Conservation (phyloP, 2,329 filamentous ascomycete genomes). For the Aspergillus cejpii region DNA sequence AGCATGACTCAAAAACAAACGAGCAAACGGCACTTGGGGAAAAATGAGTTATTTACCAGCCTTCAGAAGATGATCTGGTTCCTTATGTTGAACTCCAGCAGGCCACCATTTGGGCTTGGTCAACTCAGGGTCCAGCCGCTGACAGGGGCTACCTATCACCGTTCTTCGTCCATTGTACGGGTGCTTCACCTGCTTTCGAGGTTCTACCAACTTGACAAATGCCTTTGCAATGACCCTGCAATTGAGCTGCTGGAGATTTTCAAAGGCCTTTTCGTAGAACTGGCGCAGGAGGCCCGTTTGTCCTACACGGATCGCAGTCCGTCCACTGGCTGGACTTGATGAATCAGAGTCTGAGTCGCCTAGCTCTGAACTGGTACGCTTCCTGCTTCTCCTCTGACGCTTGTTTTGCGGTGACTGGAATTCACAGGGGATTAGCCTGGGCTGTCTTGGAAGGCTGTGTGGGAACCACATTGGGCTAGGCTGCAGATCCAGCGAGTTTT, state of each 20-base stretch:
- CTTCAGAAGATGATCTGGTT: constrained; percentile 43
- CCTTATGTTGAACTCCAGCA: constrained; percentile 36
- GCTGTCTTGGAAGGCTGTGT: constrained; percentile 12
- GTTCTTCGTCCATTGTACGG: constrained; percentile 40
- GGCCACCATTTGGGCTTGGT: constrained; percentile 41
- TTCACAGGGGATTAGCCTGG: constrained; percentile 29
- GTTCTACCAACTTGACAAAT: constrained; percentile 40
- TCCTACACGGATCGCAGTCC: constrained; percentile 25
- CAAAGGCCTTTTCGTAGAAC: constrained; percentile 38
- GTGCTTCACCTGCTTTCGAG: constrained; percentile 41
- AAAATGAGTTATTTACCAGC: constrained; percentile 24
- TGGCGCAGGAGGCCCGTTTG: constrained; percentile 22
- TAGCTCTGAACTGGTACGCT: constrained; percentile 12
- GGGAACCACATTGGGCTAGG: constrained; percentile 22
- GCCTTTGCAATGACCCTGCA: constrained; percentile 40
- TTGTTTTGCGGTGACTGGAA: constrained; percentile 26
- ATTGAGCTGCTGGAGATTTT: constrained; percentile 38
- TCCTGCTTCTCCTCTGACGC: constrained; percentile 21
- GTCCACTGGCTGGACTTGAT: constrained; percentile 16
- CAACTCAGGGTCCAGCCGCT: constrained; percentile 32
- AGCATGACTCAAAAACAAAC: not conserved
- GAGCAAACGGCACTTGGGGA: not conserved
- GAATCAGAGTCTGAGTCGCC: constrained; percentile 17
- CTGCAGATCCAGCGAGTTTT: constrained; percentile 12
- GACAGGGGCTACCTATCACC: constrained; percentile 13